Evolutionary conservation across 164 flowering plant species (phyloP).

Genomic region (Houttuynia cordata): DNA sequence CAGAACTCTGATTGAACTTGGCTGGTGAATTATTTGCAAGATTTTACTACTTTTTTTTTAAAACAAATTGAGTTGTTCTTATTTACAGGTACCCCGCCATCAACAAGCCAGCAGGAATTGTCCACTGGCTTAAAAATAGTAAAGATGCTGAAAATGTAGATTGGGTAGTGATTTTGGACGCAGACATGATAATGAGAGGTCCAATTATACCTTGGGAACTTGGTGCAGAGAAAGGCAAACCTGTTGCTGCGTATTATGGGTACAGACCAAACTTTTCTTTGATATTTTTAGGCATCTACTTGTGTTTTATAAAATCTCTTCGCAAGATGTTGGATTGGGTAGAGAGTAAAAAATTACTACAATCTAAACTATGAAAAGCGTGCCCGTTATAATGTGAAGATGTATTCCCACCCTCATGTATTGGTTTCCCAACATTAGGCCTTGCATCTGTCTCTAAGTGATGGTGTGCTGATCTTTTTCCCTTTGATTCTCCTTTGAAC

Average conservation of each 20-base stretch:
- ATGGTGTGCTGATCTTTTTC: neutral
- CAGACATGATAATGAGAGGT: slow-evolving; percentile 88
- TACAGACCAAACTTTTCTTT: slow-evolving; percentile 12
- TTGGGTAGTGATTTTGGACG: slow-evolving; percentile 97
- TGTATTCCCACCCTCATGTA: too few relatives aligned
- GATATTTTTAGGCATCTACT: neutral
- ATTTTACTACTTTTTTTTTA: too few relatives aligned
- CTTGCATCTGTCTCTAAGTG: neutral
- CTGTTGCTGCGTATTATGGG: slow-evolving; percentile 93
- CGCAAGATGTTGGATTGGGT: too few relatives aligned
- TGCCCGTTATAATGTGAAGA: neutral
- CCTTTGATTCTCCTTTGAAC: neutral
- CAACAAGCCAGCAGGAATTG: slow-evolving; percentile 90
- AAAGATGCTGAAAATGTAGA: slow-evolving; percentile 88
- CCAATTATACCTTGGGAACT: slow-evolving; percentile 95
- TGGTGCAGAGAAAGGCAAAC: slow-evolving; percentile 87
- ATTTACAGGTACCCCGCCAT: slow-evolving; percentile 90
- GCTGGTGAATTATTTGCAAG: too few relatives aligned
- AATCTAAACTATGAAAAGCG: neutral
- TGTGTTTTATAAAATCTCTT: too few relatives aligned
- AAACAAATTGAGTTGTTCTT: neutral
- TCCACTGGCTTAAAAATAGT: slow-evolving; percentile 92
- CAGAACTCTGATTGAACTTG: too few relatives aligned
- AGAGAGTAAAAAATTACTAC: too few relatives aligned
- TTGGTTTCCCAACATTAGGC: neutral